Conservation (phyloP, 768 basidiomycete genomes). For the Sarcomyxa edulis region DNA sequence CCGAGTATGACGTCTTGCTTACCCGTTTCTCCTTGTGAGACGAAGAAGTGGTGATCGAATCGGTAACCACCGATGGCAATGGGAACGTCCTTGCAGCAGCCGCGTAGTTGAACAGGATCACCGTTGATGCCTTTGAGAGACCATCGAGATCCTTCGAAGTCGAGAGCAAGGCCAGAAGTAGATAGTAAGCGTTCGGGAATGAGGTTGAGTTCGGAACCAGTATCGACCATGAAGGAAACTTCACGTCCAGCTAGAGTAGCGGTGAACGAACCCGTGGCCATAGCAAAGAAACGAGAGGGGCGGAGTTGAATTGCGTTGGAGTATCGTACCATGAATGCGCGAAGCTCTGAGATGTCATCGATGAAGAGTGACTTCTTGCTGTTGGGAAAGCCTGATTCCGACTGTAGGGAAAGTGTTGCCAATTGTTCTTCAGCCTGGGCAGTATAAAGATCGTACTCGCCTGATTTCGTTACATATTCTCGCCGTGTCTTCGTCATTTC, state of each 20-base stretch:
- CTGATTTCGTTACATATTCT: too few relatives aligned
- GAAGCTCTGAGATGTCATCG: too few relatives aligned
- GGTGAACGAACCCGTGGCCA: constrained; percentile 10
- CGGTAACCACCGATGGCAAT: constrained; percentile 12
- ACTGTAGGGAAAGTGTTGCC: too few relatives aligned
- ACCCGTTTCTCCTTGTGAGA: constrained; percentile 4
- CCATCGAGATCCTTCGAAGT: constrained; percentile 18
- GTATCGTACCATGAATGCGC: constrained; percentile 8
- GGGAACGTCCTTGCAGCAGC: constrained; percentile 12
- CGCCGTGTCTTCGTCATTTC: too few relatives aligned
- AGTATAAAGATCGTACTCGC: too few relatives aligned
- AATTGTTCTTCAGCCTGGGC: too few relatives aligned
- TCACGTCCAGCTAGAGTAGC: constrained; percentile 7
- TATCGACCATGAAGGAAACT: constrained; percentile 15
- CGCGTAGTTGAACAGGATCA: constrained; percentile 8
- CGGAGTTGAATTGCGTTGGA: constrained; percentile 5
- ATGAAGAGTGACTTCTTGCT: too few relatives aligned
- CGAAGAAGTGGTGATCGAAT: constrained; percentile 23
- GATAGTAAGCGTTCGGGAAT: constrained; percentile 7
- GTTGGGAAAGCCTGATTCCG: too few relatives aligned
- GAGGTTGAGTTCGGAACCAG: constrained; percentile 19
- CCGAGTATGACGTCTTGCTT: constrained; percentile 15
- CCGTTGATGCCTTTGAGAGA: constrained; percentile 19
- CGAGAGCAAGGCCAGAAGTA: constrained; percentile 6
- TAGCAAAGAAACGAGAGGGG: constrained; percentile 6